Evolutionary conservation across 331 rosid genomes (phyloP), one percentile per base, ranked within the genome.

Genomic region (Erythrophleum ivorense): DNA sequence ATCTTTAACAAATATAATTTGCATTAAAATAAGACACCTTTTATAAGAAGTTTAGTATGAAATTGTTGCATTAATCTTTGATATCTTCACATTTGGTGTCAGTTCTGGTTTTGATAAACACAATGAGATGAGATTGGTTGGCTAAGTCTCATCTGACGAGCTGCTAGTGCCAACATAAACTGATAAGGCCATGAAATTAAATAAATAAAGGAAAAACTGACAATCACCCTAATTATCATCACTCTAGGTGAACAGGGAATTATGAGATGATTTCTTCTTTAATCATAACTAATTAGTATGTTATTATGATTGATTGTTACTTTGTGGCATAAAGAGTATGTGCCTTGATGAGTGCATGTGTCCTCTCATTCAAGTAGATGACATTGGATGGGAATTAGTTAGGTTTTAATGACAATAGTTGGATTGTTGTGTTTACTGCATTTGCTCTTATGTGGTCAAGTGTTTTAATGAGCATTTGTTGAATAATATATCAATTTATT

Each of bases 231-330:
- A 52, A n/a, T 55, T 77, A 80, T 64, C 82, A 49, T 24, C 41
- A 75, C 75, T 46, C 36, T 70, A 50, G 53, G 29, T 14, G 66
- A 57, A 60, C 21, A 13, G 75, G 73, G 19, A 71, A 19, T 54
- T 58, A 40, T 63, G 69, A 31, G 78, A 64, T 71, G 52, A 78
- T 68, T 77, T 72, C 40, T 36, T 81, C 55, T 71, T 81, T 29
- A 19, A 21, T 29, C 67, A 29, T 33, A 65, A 75, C 66, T 72
- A 43, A 73, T 45, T 46, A n/a, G 48, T 84, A 63, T 62, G 48
- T 45, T 76, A 59, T 36, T 40, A 66, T 13, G 10, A 18, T 14
- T 45, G 73, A 31, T 36, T 73, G 19, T 82, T 75, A 3, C 79
- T 52, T 63, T 43, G 49, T 38, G 82, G 71, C 71, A 21, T 55